Evolutionary conservation across 257 asterid genomes (phyloP).

Genomic region (Nicotiana knightiana): DNA sequence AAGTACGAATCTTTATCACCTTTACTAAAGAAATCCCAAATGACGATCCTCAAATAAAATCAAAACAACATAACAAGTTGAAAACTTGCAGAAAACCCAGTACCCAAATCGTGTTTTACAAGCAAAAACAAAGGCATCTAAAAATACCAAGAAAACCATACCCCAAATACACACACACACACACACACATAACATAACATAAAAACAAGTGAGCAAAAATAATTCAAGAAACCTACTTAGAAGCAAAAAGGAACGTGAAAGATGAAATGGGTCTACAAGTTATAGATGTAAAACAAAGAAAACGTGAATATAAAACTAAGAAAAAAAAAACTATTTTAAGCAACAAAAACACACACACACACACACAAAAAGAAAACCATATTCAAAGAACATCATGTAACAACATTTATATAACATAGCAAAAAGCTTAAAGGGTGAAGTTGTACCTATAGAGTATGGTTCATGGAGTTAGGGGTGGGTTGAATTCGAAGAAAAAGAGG

Average conservation of each 20-base stretch:
- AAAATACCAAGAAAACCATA: slow-evolving; percentile 11
- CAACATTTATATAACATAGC: neutral
- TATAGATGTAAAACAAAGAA: slow-evolving; percentile 29
- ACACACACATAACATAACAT: neutral
- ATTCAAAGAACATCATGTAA: slow-evolving; percentile 10
- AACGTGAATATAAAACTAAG: slow-evolving; percentile 21
- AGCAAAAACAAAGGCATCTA: slow-evolving; percentile 18
- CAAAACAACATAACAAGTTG: slow-evolving; percentile 17
- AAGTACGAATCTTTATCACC: slow-evolving; percentile 20
- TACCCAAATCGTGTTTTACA: slow-evolving; percentile 26
- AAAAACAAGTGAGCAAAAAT: neutral
- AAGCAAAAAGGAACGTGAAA: slow-evolving; percentile 21
- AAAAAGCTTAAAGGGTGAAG: slow-evolving; percentile 12
- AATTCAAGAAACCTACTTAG: neutral
- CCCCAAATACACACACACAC: neutral
- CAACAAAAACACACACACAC: neutral
- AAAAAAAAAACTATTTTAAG: neutral
- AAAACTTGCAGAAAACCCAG: slow-evolving; percentile 4
- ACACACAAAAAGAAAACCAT: neutral
- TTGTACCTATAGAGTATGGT: slow-evolving; percentile 23
- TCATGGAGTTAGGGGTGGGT: slow-evolving; percentile 16
- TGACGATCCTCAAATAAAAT: slow-evolving; percentile 31
- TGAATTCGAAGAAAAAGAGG: slow-evolving; percentile 26
- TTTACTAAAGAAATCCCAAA: slow-evolving; percentile 19
- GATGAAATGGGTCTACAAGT: slow-evolving; percentile 32